Evolutionary conservation across 805 yeast genomes (phyloP), one percentile per base, ranked within the genome.

Genomic region (Scheffersomyces spartinae): DNA sequence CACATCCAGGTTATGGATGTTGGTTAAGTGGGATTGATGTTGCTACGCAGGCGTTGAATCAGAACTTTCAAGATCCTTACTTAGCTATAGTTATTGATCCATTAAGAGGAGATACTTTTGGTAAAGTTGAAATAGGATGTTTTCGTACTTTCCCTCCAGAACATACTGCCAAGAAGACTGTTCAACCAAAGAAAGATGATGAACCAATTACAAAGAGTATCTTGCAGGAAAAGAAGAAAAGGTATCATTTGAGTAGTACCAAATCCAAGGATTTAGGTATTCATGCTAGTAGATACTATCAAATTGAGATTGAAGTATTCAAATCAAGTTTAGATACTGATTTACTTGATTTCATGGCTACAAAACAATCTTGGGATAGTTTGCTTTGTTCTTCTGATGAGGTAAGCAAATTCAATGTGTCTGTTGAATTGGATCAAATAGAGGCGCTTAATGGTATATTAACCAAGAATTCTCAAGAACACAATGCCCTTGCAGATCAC

Each of bases 1-100:
- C 97, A 9, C 98, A 91, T 57, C 98, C 98, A 4, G 98, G 98
- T 10, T 91, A 88, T 51, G 96, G 95, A 10, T 86, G 96, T 48
- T 88, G 96, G 95, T 52, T 88, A 22, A 76, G 91, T 28, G 93
- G 91, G 4, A 84, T 88, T 20, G 97, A 88, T 51, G 94, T 91
- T 17, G 75, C 81, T 23, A 88, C 97, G 1, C 97, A 88, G 46
- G 51, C 61, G 13, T 64, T 84, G 44, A 84, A 86, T 41, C 96
- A 85, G 51, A 72, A 69, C 30, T 84, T 74, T 44, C 95, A 85
- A 47, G 96, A 85, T 40, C 96, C 96, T 1, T 85, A 81, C 43
- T 58, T 85, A 30, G 95, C 95, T 0, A 59, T 85, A 16, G 95
- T 85, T 6, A 67, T 86, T 26, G 96, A 85, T 50, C 95, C 95